A percentile compares a stretch with the other conserved stretches of the same genome.
These are phyloP conservation scores for Calonectria montana DNA, from an alignment of 2,329 filamentous ascomycete genomes.

Conservation along the genomic window DNA sequence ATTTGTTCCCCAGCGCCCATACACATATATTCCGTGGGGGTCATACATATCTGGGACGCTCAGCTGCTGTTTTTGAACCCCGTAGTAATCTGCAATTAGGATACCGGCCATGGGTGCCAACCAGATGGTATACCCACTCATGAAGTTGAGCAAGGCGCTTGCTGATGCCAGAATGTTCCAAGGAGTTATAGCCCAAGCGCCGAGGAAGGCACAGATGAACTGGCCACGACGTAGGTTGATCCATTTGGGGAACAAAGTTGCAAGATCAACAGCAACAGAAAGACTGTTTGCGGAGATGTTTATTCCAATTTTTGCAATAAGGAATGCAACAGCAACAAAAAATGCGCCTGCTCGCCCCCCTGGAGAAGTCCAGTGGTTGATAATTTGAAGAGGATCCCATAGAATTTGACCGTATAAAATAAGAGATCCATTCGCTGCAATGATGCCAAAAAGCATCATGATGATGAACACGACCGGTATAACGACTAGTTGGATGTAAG, in stretches of 20 bases:
- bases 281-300: not conserved
- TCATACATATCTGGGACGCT: conserved; percentile 10
- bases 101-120: conserved; percentile 8
- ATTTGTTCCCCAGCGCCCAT: not conserved
- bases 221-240: not conserved
- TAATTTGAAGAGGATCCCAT: not conserved
- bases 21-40: conserved; percentile 2
- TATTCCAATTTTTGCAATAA: not conserved
- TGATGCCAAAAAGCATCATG: not conserved
- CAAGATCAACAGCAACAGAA: not conserved
- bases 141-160: not conserved
- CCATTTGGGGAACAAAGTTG: not conserved
- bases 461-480: not conserved
- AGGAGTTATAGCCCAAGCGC: not conserved
- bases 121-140: conserved; percentile 14
- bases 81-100: conserved; percentile 13
- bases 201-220: not conserved
- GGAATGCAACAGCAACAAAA: not conserved
- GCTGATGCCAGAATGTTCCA: conserved; percentile 14
- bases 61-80: conserved; percentile 4
- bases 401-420: not conserved
- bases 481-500: not conserved
- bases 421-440: not conserved
- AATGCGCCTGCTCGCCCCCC: not conserved
- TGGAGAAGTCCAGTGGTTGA: not conserved